Evolutionary conservation across 2,329 filamentous ascomycete species (phyloP).

Genomic region (Paecilomyces dactylethromorphus): DNA sequence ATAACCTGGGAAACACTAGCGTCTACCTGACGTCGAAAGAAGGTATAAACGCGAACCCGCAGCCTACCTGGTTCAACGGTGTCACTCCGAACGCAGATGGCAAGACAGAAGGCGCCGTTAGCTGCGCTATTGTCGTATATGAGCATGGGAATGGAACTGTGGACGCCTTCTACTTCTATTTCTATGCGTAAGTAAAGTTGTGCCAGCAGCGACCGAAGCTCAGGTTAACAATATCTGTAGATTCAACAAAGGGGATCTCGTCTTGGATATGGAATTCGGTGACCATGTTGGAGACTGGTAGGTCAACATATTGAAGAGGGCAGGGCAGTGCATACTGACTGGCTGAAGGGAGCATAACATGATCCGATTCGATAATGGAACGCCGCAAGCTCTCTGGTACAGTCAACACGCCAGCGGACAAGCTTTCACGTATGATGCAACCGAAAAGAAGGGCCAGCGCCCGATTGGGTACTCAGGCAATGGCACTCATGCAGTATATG

Average conservation of each 20-base stretch:
- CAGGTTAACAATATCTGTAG: constrained; percentile 12
- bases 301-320: constrained; percentile 5
- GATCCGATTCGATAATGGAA: constrained; percentile 55
- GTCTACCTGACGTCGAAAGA: constrained; percentile 46
- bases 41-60: constrained; percentile 36
- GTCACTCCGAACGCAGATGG: constrained; percentile 47
- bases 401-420: constrained; percentile 58
- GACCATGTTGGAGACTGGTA: constrained; percentile 61
- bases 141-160: constrained; percentile 48
- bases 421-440: constrained; percentile 53
- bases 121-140: constrained; percentile 50
- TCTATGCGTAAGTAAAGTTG: constrained; percentile 42
- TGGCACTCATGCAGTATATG: constrained; percentile 61
- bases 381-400: constrained; percentile 54
- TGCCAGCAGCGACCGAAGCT: too few species aligned
- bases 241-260: constrained; percentile 49
- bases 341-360: constrained; percentile 56
- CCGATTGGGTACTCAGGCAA: constrained; percentile 54
- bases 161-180: constrained; percentile 60
- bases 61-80: constrained; percentile 46
- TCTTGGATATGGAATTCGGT: constrained; percentile 45
- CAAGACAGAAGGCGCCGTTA: constrained; percentile 44
- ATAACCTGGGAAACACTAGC: constrained; percentile 37
- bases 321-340: neutral
- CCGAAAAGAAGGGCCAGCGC: constrained; percentile 48